Evolutionary conservation across 352 stramenopile genomes (phyloP).

Genomic region (Pythium dissotocum): DNA sequence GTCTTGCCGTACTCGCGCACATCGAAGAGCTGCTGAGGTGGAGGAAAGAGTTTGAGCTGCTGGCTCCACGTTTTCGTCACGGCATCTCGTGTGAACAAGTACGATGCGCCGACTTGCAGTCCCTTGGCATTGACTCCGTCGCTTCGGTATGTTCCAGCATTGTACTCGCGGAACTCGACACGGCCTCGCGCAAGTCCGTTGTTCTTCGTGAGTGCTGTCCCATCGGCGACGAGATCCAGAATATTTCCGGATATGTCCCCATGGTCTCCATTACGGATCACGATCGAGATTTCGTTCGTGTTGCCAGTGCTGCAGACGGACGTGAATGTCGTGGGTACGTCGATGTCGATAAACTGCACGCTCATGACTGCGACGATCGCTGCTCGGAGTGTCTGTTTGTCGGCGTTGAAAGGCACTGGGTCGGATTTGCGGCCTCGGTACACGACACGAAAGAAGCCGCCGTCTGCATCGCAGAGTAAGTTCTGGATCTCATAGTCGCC

Average conservation of each 20-base stretch:
- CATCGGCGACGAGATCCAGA: conserved; percentile 51
- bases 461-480: conserved; percentile 73
- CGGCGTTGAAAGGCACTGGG: conserved; percentile 62
- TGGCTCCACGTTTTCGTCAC: conserved; percentile 52
- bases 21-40: conserved; percentile 35
- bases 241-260: conserved; percentile 60
- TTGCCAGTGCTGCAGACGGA: conserved; percentile 43
- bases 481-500: conserved; percentile 76
- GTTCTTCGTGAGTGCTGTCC: conserved; percentile 40
- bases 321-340: conserved; percentile 52
- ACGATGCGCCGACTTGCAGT: conserved; percentile 66
- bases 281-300: conserved; percentile 49
- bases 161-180: conserved; percentile 57
- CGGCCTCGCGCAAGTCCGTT: conserved; percentile 27
- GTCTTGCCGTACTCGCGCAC: conserved; percentile 58
- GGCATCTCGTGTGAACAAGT: conserved; percentile 52
- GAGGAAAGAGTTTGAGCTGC: conserved; percentile 51
- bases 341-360: conserved; percentile 50
- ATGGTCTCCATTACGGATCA: conserved; percentile 57
- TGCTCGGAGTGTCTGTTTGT: conserved; percentile 41
- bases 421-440: conserved; percentile 57
- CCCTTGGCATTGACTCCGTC: conserved; percentile 65
- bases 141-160: conserved; percentile 53
- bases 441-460: conserved; percentile 64
- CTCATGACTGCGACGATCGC: conserved; percentile 62